phyloP scores from a whole-genome alignment of 139 green algal species.

The Picochlorum costavermella region DNA sequence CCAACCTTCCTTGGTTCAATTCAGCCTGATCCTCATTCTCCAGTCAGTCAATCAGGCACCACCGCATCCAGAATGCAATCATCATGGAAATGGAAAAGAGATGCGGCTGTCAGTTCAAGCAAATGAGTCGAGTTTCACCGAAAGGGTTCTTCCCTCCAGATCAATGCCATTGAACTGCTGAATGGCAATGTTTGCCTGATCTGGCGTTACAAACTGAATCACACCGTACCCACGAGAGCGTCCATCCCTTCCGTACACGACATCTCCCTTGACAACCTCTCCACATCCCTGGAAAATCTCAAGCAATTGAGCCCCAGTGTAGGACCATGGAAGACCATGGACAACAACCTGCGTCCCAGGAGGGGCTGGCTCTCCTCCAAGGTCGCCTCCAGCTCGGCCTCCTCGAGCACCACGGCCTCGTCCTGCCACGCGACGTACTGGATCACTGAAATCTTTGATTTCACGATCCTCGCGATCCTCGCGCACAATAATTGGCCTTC shows the following conservation, averaged over 20 bases:
- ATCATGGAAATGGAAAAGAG: neutral
- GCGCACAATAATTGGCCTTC: slow-evolving; percentile 79
- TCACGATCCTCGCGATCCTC: slow-evolving; percentile 92
- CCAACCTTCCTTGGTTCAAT: too few relatives aligned
- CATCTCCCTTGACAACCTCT: slow-evolving; percentile 57
- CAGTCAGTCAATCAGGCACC: too few relatives aligned
- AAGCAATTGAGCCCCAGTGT: slow-evolving; percentile 70
- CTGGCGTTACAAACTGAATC: slow-evolving; percentile 62
- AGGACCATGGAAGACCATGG: slow-evolving; percentile 83
- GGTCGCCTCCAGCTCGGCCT: neutral
- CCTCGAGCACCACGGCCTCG: neutral
- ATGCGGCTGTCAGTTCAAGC: slow-evolving; percentile 37
- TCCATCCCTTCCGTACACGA: slow-evolving; percentile 67
- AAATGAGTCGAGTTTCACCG: slow-evolving; percentile 78
- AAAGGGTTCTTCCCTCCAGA: slow-evolving; percentile 69
- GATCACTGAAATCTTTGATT: slow-evolving; percentile 61
- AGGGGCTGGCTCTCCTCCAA: slow-evolving; percentile 1
- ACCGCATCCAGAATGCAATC: too few relatives aligned
- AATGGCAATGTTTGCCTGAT: slow-evolving; percentile 65
- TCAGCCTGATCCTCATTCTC: too few relatives aligned
- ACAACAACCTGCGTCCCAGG: slow-evolving; percentile 68
- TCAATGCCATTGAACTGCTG: slow-evolving; percentile 64
- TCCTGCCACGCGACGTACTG: neutral
- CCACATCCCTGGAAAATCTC: slow-evolving; percentile 62
- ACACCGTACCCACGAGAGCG: slow-evolving; percentile 80